Evolutionary conservation across 768 basidiomycete species (phyloP).

Genomic region (Russula ochroleuca): DNA sequence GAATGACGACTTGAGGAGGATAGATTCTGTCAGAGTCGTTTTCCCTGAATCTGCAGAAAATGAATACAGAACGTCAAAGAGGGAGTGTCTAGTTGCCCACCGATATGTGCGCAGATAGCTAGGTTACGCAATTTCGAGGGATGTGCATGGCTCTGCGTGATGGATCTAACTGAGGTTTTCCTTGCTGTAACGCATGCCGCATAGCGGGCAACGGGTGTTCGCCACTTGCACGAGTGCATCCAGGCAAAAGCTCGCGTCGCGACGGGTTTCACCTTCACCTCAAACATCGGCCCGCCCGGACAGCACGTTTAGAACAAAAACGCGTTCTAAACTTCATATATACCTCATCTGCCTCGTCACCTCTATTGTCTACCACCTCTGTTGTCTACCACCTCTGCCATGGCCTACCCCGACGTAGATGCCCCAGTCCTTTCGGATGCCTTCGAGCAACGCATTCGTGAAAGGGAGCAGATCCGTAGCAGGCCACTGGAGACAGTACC

Average conservation of each 20-base stretch:
- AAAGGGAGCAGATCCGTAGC: constrained; percentile 36
- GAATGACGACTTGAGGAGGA: constrained; percentile 70
- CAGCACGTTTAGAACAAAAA: background rate
- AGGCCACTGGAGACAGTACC: constrained; percentile 56
- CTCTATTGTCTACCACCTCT: background rate
- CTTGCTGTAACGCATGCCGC: background rate
- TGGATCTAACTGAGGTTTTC: constrained; percentile 3
- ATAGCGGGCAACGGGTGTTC: constrained; percentile 2
- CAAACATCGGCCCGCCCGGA: background rate
- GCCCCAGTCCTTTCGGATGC: constrained; percentile 27
- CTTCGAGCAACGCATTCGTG: constrained; percentile 44
- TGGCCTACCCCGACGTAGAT: constrained; percentile 4
- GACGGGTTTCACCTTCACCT: background rate
- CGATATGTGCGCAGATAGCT: constrained; percentile 87
- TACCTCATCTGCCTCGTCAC: background rate
- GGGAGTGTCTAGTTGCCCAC: constrained; percentile 38
- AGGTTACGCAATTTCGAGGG: constrained; percentile 60
- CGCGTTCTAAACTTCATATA: background rate
- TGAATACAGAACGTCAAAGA: constrained; percentile 12
- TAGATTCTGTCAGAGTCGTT: constrained; percentile 85
- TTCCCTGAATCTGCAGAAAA: constrained; percentile 73
- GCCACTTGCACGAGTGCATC: constrained; percentile 15
- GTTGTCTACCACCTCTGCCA: background rate
- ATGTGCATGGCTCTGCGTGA: constrained; percentile 34
- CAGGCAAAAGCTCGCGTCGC: background rate